A percentile compares a stretch with the other conserved stretches of the same genome.
These are phyloP conservation scores for Neurospora sp. DNA, from an alignment of 495 filamentous ascomycete species.

Conservation along the genomic window DNA sequence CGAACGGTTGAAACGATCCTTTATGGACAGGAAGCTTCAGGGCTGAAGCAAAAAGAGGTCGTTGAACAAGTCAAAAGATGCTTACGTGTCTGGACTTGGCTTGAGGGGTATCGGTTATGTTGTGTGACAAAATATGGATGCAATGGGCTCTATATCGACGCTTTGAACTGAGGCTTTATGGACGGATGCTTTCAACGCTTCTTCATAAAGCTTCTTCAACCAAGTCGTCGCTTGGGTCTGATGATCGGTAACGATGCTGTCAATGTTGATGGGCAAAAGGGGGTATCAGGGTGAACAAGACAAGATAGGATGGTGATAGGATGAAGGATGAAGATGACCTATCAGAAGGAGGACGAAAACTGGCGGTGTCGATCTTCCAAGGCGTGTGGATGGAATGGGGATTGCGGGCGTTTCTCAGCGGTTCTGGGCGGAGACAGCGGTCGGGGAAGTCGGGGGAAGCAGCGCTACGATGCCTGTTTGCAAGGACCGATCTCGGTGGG, in stretches of 20 bases:
- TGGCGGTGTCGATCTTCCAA: not conserved
- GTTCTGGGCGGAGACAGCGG: not conserved
- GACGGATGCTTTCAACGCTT: not conserved
- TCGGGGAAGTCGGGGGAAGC: conserved; percentile 1
- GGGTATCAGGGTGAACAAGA: not conserved
- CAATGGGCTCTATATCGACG: not conserved
- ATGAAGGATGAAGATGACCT: not conserved
- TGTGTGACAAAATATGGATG: not conserved
- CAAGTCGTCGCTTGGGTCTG: not conserved
- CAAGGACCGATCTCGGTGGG: conserved; percentile 17
- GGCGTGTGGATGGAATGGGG: not conserved
- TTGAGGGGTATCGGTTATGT: not conserved
- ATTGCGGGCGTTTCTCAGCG: not conserved
- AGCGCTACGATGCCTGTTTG: conserved; percentile 10
- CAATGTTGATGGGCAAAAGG: not conserved
- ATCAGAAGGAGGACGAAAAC: not conserved
- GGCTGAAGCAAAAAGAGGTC: not conserved
- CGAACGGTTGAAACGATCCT: not conserved
- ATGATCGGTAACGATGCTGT: not conserved
- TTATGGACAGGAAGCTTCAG: not conserved
- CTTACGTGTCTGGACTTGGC: not conserved
- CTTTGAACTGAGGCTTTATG: not conserved
- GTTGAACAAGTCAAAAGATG: not conserved
- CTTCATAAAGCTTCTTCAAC: not conserved
- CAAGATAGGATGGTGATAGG: not conserved